Evolutionary conservation across 106 monocot genomes (phyloP).

Genomic region (Gastrodia elata): DNA sequence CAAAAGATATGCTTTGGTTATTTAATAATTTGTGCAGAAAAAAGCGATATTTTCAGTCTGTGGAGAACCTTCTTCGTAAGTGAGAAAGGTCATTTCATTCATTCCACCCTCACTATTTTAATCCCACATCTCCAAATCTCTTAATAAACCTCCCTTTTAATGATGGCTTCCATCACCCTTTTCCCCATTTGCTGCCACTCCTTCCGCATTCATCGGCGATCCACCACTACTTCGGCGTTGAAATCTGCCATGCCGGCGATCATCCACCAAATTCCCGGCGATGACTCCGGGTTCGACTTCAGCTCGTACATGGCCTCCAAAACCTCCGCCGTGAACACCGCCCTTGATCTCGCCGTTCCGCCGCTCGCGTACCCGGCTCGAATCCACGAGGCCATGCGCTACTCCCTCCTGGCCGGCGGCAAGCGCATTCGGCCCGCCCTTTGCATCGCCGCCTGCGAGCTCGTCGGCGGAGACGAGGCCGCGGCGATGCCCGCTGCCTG

Average conservation of each 20-base stretch:
- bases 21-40: too few species aligned
- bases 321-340: conserved; percentile 32
- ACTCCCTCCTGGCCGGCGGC: conserved; percentile 56
- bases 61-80: not conserved
- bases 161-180: not conserved
- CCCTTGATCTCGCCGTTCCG: conserved; percentile 37
- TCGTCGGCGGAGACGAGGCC: conserved; percentile 28
- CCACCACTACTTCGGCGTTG: not conserved
- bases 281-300: conserved; percentile 34
- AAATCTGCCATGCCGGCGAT: not conserved
- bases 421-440: conserved; percentile 62
- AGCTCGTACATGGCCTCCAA: conserved; percentile 38
- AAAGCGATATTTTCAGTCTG: too few species aligned
- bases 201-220: not conserved
- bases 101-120: not conserved
- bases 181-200: not conserved
- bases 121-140: not conserved
- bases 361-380: conserved; percentile 23
- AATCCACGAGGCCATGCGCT: conserved; percentile 65
- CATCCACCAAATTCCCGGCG: not conserved
- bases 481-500: conserved; percentile 35
- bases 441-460: conserved; percentile 47
- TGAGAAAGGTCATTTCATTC: too few species aligned
- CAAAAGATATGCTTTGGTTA: too few species aligned
- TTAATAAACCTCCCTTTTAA: not conserved